phyloP scores from a whole-genome alignment of 768 basidiomycete genomes.

The Boletus rubropictus region DNA sequence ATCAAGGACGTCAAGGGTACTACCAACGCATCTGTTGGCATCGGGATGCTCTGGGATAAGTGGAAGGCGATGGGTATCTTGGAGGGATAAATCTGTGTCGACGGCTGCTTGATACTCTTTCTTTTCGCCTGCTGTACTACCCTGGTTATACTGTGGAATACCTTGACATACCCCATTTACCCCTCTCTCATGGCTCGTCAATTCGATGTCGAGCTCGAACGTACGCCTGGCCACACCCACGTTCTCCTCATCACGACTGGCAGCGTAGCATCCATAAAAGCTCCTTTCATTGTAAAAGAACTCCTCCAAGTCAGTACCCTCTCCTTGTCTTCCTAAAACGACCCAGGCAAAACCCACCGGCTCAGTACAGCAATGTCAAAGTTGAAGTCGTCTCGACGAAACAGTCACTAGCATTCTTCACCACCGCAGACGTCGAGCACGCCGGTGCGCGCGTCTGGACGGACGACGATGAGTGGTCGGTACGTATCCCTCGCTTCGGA shows the following conservation, averaged over 20 bases:
- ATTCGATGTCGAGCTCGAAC: conserved; percentile 28
- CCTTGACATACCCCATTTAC: neutral
- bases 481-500: conserved; percentile 33
- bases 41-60: conserved; percentile 78
- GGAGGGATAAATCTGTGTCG: conserved; percentile 31
- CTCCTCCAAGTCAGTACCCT: conserved; percentile 55
- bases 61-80: conserved; percentile 86
- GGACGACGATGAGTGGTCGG: conserved; percentile 91
- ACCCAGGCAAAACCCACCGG: neutral
- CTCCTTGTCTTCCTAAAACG: neutral
- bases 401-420: conserved; percentile 72
- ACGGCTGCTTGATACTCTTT: neutral
- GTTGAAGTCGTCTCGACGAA: conserved; percentile 84
- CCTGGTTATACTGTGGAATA: conserved; percentile 1
- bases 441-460: conserved; percentile 71
- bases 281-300: conserved; percentile 79
- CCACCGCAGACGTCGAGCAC: conserved; percentile 42
- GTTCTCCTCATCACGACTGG: conserved; percentile 85
- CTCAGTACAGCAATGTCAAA: conserved; percentile 66
- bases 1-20: conserved; percentile 81
- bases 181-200: conserved; percentile 8
- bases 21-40: conserved; percentile 54
- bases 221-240: conserved; percentile 36
- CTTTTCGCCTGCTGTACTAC: conserved; percentile 13
- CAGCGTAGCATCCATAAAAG: conserved; percentile 94